phyloP scores from a whole-genome alignment of 1,139 yeast species.

The Chernovozyma sophiae-reginae region DNA sequence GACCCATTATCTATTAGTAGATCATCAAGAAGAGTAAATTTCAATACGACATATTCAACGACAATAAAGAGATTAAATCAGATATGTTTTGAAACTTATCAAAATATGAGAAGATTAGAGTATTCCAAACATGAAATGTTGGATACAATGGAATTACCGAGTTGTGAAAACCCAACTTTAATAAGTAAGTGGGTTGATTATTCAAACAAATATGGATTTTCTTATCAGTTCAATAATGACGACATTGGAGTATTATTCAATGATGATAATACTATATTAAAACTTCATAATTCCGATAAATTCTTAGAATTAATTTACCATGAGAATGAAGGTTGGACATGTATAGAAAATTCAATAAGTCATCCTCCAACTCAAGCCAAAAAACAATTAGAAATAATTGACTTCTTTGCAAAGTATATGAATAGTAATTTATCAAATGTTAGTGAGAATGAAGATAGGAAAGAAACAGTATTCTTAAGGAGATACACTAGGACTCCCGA shows the following conservation, averaged over 20 bases:
- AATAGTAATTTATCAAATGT: conserved; percentile 75
- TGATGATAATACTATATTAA: conserved; percentile 75
- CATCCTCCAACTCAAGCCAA: conserved; percentile 59
- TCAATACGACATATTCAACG: conserved; percentile 38
- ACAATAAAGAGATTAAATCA: conserved; percentile 38
- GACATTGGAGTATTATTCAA: conserved; percentile 91
- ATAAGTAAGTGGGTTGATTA: conserved; percentile 98
- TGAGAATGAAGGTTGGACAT: conserved; percentile 67
- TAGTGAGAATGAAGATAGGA: conserved; percentile 53
- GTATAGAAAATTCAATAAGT: conserved; percentile 54
- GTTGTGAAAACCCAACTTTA: conserved; percentile 62
- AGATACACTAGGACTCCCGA: conserved; percentile 75
- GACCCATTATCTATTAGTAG: conserved; percentile 26
- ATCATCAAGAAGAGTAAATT: conserved; percentile 34
- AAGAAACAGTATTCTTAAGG: conserved; percentile 70
- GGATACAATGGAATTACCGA: conserved; percentile 37
- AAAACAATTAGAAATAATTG: conserved; percentile 77
- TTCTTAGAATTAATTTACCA: conserved; percentile 62
- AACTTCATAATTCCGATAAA: conserved; percentile 58
- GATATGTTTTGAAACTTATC: conserved; percentile 37
- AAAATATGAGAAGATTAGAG: conserved; percentile 40
- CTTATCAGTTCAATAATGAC: conserved; percentile 86
- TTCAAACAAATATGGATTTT: conserved; percentile 91
- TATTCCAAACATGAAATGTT: conserved; percentile 28
- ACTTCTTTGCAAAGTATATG: conserved; percentile 82